Percentiles rank a stretch among this genome's conserved stretches.
phyloP scores from a whole-genome alignment of 352 stramenopile genomes.

The Aphanomyces astaci region DNA sequence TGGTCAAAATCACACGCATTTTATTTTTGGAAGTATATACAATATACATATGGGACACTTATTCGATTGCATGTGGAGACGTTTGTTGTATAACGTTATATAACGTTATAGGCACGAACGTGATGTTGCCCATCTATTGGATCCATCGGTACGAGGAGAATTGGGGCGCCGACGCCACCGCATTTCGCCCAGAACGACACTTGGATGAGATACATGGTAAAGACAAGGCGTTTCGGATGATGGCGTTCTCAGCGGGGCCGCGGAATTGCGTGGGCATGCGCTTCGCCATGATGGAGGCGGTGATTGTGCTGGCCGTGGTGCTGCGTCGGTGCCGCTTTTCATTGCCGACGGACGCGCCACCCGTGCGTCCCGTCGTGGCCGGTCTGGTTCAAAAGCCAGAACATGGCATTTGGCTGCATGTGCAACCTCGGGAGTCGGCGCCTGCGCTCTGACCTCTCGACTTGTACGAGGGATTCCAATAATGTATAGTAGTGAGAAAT shows the following conservation, averaged over 20 bases:
- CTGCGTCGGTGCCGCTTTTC: not conserved
- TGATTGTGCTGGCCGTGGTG: conserved; percentile 24
- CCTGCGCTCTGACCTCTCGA: too few relatives aligned
- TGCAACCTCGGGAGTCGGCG: not conserved
- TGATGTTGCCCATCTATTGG: conserved; percentile 66
- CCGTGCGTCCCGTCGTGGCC: not conserved
- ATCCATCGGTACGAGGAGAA: conserved; percentile 49
- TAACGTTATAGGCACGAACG: conserved; percentile 39
- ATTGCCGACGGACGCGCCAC: not conserved
- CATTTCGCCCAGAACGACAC: conserved; percentile 61
- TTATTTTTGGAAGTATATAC: too few relatives aligned
- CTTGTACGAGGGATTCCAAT: too few relatives aligned
- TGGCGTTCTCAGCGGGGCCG: conserved; percentile 56
- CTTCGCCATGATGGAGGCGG: conserved; percentile 56
- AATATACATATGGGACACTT: too few relatives aligned
- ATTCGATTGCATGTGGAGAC: too few relatives aligned
- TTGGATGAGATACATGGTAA: conserved; percentile 25
- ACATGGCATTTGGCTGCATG: conserved; percentile 7
- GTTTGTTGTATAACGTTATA: too few relatives aligned
- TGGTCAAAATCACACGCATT: too few relatives aligned
- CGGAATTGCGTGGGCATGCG: conserved; percentile 63
- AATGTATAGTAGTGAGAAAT: too few relatives aligned
- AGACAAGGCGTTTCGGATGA: conserved; percentile 53
- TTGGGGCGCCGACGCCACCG: conserved; percentile 45
- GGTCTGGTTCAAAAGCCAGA: conserved; percentile 1